phyloP scores from a whole-genome alignment of 2,329 filamentous ascomycete species.

The Immersiporthe knoxdaviesiana region DNA sequence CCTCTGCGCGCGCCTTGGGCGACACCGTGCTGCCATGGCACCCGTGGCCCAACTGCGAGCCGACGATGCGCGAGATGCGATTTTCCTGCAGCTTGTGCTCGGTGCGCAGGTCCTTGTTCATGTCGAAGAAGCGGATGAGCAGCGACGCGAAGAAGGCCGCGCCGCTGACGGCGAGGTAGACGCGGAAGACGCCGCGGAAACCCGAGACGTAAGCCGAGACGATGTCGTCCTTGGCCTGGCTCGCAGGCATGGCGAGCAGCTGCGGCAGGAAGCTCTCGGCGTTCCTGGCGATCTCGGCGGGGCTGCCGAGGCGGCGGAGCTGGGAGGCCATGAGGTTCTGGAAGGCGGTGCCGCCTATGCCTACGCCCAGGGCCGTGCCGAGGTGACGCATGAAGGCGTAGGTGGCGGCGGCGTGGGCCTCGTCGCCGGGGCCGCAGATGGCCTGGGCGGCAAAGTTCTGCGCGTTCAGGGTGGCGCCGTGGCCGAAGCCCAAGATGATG shows the following conservation, averaged over 20 bases:
- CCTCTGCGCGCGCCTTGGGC: not conserved
- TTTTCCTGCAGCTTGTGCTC: constrained; percentile 50
- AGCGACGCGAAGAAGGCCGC: constrained; percentile 55
- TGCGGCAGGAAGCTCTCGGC: constrained; percentile 35
- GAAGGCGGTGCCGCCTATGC: constrained; percentile 46
- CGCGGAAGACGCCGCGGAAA: constrained; percentile 56
- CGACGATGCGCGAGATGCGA: constrained; percentile 23
- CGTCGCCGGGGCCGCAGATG: constrained; percentile 41
- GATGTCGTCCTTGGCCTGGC: constrained; percentile 24
- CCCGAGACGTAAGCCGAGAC: constrained; percentile 54
- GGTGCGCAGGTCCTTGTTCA: constrained; percentile 52
- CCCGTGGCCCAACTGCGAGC: constrained; percentile 16
- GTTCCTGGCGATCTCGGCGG: constrained; percentile 37
- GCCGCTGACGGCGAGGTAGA: constrained; percentile 54
- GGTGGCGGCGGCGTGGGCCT: constrained; percentile 44
- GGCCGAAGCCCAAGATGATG: constrained; percentile 41
- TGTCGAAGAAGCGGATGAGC: constrained; percentile 52
- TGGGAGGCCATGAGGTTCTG: constrained; percentile 45
- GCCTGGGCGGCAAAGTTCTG: constrained; percentile 46
- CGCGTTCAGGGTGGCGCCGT: constrained; percentile 45
- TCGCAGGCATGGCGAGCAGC: constrained; percentile 32
- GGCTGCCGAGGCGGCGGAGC: constrained; percentile 37
- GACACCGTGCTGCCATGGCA: not conserved
- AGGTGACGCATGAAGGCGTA: constrained; percentile 47
- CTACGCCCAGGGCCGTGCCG: constrained; percentile 47